These are phyloP conservation scores for Annulohypoxylon nitens DNA, from an alignment of 495 filamentous ascomycete genomes.

Conservation along the genomic window DNA sequence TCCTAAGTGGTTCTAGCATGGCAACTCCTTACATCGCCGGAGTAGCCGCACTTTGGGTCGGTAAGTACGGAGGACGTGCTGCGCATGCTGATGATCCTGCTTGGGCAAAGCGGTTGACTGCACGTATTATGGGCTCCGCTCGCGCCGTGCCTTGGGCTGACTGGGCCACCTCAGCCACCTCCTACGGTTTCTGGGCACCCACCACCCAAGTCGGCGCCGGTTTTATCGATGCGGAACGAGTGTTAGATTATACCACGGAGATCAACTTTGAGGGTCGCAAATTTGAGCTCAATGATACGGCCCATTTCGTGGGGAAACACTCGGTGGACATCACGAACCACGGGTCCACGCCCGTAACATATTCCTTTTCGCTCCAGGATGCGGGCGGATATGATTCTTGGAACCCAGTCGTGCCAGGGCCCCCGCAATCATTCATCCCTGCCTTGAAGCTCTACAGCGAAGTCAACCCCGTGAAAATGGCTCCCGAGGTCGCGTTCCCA, in stretches of 20 bases:
- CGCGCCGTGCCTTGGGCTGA: constrained; percentile 59
- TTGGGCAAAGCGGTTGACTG: constrained; percentile 45
- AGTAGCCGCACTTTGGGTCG: constrained; percentile 57
- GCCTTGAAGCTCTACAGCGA: constrained; percentile 22
- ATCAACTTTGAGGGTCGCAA: constrained; percentile 74
- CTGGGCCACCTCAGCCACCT: constrained; percentile 50
- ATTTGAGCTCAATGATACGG: constrained; percentile 61
- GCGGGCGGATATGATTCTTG: constrained; percentile 30
- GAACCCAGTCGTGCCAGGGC: constrained; percentile 10
- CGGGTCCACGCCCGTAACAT: constrained; percentile 49
- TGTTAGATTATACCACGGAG: constrained; percentile 74
- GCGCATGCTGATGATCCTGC: constrained; percentile 30
- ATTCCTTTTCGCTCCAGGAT: constrained; percentile 47
- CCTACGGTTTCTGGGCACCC: constrained; percentile 54
- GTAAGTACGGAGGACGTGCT: constrained; percentile 44
- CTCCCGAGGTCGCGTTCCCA: constrained; percentile 10
- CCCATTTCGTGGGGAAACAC: constrained; percentile 48
- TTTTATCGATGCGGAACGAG: constrained; percentile 69
- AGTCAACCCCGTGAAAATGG: constrained; percentile 21
- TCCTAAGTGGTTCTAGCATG: constrained; percentile 65
- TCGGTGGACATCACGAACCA: constrained; percentile 58
- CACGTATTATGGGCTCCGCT: constrained; percentile 51
- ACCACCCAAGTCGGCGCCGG: constrained; percentile 57
- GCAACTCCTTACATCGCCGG: constrained; percentile 65
- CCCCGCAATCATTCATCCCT: constrained; percentile 20